phyloP scores from a whole-genome alignment of 75 land plant species.

The Pinus albicaulis region DNA sequence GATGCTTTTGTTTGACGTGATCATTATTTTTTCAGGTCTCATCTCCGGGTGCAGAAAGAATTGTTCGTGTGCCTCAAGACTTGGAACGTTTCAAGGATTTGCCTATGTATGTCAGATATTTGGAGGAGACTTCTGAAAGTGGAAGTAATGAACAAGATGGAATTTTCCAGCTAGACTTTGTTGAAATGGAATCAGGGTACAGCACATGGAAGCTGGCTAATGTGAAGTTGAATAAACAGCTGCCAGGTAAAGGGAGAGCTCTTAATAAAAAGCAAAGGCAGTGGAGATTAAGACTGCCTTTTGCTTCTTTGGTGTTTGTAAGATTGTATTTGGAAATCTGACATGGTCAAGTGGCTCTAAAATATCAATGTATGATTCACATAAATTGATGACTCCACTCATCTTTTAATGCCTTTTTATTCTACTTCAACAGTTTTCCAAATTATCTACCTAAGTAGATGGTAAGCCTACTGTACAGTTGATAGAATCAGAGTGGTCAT shows the following conservation, averaged over 20 bases:
- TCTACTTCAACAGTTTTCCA: no score
- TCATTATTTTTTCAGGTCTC: constrained; percentile 60
- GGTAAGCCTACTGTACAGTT: no score
- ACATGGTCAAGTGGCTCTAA: background rate
- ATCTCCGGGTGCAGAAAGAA: constrained; percentile 94
- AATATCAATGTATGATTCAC: no score
- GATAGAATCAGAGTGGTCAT: no score
- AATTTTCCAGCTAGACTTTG: constrained; percentile 69
- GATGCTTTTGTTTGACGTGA: no score
- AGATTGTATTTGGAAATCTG: constrained; percentile 60
- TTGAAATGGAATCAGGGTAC: constrained; percentile 51
- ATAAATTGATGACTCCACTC: no score
- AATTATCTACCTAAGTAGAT: no score
- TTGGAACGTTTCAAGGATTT: constrained; percentile 82
- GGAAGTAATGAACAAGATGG: constrained; percentile 56
- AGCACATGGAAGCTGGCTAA: constrained; percentile 90
- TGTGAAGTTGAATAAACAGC: constrained; percentile 73
- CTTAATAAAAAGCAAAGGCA: constrained; percentile 84
- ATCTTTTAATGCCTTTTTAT: no score
- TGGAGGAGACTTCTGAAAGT: constrained; percentile 21
- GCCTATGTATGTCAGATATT: constrained; percentile 84
- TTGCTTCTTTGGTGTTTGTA: constrained; percentile 65
- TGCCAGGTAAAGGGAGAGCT: constrained; percentile 85
- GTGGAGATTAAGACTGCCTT: constrained; percentile 70
- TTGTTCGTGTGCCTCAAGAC: constrained; percentile 76